Percentiles rank a stretch among this genome's conserved stretches.
phyloP scores from a whole-genome alignment of 306 rosid genomes.

The Malus sylvestris region DNA sequence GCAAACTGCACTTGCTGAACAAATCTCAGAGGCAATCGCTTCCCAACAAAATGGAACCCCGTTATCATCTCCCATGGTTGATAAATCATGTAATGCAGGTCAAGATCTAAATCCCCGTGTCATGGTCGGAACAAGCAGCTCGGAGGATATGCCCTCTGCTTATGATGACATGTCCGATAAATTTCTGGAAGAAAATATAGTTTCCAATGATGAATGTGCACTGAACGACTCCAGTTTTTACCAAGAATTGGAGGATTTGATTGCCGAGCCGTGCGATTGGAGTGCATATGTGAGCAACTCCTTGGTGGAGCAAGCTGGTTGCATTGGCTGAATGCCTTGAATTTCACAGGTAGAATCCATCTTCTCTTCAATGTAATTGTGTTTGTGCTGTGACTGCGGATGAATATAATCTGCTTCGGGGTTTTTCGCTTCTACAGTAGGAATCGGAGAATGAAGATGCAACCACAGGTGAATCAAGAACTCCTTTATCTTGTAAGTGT shows the following conservation, averaged over 20 bases:
- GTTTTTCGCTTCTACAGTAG: neutral
- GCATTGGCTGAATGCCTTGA: conserved; percentile 31
- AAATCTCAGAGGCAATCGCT: conserved; percentile 19
- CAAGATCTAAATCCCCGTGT: conserved; percentile 15
- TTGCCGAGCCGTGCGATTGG: conserved; percentile 57
- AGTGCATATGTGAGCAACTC: conserved; percentile 41
- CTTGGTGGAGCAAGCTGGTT: conserved; percentile 51
- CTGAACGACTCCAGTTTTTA: conserved; percentile 58
- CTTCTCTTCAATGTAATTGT: neutral
- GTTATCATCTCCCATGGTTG: conserved; percentile 16
- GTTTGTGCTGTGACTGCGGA: neutral
- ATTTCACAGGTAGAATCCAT: conserved; percentile 11
- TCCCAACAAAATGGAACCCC: conserved; percentile 10
- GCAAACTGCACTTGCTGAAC: conserved; percentile 36
- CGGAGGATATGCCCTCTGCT: conserved; percentile 30
- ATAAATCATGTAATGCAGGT: conserved; percentile 19
- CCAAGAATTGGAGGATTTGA: conserved; percentile 74
- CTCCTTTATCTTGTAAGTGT: neutral
- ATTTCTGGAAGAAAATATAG: conserved; percentile 27
- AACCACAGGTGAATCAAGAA: neutral
- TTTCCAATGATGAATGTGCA: conserved; percentile 41
- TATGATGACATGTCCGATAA: conserved; percentile 49
- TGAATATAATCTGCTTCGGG: neutral
- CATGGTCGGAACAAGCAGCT: conserved; percentile 1
- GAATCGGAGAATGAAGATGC: neutral